phyloP scores from a whole-genome alignment of 169 alveolate genomes.

The Cryptosporidium muris region DNA sequence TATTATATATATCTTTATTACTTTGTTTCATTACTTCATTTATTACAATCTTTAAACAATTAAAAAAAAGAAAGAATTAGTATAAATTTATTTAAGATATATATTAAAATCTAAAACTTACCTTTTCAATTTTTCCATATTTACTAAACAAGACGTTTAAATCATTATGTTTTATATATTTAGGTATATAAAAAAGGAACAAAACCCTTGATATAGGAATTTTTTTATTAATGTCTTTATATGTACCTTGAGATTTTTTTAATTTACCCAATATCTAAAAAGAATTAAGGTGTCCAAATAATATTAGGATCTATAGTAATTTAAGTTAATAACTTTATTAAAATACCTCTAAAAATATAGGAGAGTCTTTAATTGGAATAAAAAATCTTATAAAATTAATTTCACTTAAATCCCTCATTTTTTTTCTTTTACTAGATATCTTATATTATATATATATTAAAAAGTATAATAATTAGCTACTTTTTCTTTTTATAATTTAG shows the following conservation, averaged over 20 bases:
- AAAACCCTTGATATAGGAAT: neutral
- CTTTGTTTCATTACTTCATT: neutral
- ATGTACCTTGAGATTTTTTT: neutral
- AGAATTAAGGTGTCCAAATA: neutral
- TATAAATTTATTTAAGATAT: neutral
- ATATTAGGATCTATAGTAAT: no score
- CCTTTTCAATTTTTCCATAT: conserved; percentile 52
- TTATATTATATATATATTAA: no score
- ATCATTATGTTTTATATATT: neutral
- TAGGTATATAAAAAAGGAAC: conserved; percentile 22
- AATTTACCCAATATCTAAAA: conserved; percentile 56
- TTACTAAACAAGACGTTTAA: conserved; percentile 7
- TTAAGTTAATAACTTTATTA: neutral
- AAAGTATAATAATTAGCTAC: no score
- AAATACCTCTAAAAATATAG: conserved; percentile 45
- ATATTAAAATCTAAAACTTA: conserved; percentile 3
- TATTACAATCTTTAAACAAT: neutral
- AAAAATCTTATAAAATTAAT: neutral
- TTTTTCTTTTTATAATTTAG: no score
- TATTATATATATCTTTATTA: neutral
- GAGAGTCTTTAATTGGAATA: conserved; percentile 28
- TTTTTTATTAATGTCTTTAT: no score
- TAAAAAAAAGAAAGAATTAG: neutral
- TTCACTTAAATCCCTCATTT: no score
- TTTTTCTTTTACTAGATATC: no score